Evolutionary conservation across 805 yeast species (phyloP).

Genomic region (Isabelozyma rhagii): DNA sequence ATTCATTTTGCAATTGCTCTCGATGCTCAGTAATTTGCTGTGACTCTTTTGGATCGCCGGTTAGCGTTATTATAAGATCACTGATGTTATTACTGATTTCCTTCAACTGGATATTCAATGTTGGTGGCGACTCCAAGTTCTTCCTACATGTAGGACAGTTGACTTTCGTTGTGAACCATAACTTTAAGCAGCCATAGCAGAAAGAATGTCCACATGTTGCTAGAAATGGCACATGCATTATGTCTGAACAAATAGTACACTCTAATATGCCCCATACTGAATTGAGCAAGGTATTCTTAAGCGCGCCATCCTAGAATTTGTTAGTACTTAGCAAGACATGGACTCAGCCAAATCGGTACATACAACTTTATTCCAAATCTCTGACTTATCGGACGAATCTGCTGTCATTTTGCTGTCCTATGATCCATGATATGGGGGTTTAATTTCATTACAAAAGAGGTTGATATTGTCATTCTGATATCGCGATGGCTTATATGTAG

Average conservation of each 20-base stretch:
- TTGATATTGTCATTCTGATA: neutral
- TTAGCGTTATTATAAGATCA: constrained; percentile 36
- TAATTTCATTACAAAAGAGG: neutral
- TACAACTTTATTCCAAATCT: neutral
- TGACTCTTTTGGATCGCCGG: constrained; percentile 22
- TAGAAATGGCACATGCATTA: constrained; percentile 63
- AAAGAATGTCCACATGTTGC: constrained; percentile 71
- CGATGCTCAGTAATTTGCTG: constrained; percentile 20
- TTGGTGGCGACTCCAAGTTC: constrained; percentile 47
- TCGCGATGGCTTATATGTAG: neutral
- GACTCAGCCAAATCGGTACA: neutral
- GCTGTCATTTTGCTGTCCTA: neutral
- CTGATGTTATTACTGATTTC: constrained; percentile 37
- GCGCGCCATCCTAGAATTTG: constrained; percentile 15
- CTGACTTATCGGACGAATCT: neutral
- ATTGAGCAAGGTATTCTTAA: constrained; percentile 21
- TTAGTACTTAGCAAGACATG: constrained; percentile 6
- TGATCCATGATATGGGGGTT: neutral
- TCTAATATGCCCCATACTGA: constrained; percentile 30
- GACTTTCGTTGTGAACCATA: constrained; percentile 57
- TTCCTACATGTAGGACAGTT: constrained; percentile 71
- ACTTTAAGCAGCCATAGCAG: constrained; percentile 61
- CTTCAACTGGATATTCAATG: constrained; percentile 50
- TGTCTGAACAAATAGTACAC: constrained; percentile 69
- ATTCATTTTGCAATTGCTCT: constrained; percentile 27